Base-by-base conservation (phyloP, 2,329 filamentous ascomycete species). In the Talaromyces pinophilus region DNA sequence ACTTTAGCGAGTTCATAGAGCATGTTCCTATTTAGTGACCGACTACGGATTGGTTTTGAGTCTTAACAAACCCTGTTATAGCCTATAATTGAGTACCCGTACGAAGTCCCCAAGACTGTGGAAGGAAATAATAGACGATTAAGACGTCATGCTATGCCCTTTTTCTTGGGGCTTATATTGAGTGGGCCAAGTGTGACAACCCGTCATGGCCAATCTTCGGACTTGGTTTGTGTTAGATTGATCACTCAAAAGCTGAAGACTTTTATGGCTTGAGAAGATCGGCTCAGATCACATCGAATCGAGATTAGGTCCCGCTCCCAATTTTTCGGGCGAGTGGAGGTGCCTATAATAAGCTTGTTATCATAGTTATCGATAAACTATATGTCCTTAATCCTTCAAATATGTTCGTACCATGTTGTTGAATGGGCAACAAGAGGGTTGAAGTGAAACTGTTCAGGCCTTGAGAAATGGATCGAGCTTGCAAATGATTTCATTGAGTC, bases 121-220 rank as follows among this genome's bases (percentile, higher is more conserved):
- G 13, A 57, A 22, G 54, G n/a, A 38, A 22, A 40, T 38, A 57
- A 38, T 57, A 38, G n/a, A 57, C 54, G 33, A 40, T 33, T 13
- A 22, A 40, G 30, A 40, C 33, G 54, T 57, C 54, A 25, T 40
- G 25, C 1, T 38, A 2, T 22, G 7, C 10, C 10, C n/a, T 22
- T 57, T 38, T n/a, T 15, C n/a, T 33, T 13, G 8, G 48, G 48
- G 7, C 50, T 54, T n/a, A 38, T 2, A 40, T 22, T 19, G 33
- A 35, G n/a, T 25, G 33, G 33, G 19, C 54, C n/a, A 15, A 38
- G 10, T 40, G n/a, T 40, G 54, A 57, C 2, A 57, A 4, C 11
- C 33, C 6, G 38, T 62, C 33, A 54, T 65, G 65, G 38, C 30
- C 46, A 68, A 48, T 19, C 4, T 25, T 62, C 4, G 5, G 28